Evolutionary conservation across 148 eudicot genomes (phyloP), one percentile per base, ranked within the genome.

Genomic region (Chenopodium quinoa): DNA sequence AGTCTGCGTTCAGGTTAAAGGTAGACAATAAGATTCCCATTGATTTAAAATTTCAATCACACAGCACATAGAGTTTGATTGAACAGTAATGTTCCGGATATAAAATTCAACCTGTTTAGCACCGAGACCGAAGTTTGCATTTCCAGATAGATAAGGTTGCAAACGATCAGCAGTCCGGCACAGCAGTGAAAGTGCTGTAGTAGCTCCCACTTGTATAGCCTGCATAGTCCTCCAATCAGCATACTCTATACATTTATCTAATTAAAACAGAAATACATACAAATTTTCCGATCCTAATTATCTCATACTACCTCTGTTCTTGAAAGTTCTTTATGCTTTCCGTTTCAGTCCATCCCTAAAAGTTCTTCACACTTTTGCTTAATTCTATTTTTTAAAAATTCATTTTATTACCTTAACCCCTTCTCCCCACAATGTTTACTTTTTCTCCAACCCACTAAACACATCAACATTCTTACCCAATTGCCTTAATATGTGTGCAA

Each of bases 141-240:
- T 90, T 63, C 88, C 91, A 82, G 81, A 78, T 58, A 86, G 37
- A 85, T 71, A 89, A 67, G 87, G 84, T 68, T 88, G 88, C 56
- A 86, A 82, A 81, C 75, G 82, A 86, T 93, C 97, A 37, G 91
- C 88, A 69, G 86, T 77, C 63, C 56, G 80, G 86, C 91, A 92
- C 62, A 97, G 83, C 73, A 78, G 80, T 60, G 92, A 89, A 71
- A 97, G 86, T 88, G 92, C 87, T 85, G 86, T 87, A 54, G 92
- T 89, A 79, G 98, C 94, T 75, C 91, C 88, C 29, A 83, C 84
- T 88, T 94, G 98, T 83, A 97, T 88, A 78, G 84, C 90, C 99
- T 96, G 94, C 84, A 89, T 14, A 72, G 13, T 32, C 70, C 80
- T 17, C 71, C 60, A 40, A 76, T 56, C 22, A 56, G 62, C 5